phyloP scores from a whole-genome alignment of 2,329 filamentous ascomycete species.

The Aureobasidium sp. region DNA sequence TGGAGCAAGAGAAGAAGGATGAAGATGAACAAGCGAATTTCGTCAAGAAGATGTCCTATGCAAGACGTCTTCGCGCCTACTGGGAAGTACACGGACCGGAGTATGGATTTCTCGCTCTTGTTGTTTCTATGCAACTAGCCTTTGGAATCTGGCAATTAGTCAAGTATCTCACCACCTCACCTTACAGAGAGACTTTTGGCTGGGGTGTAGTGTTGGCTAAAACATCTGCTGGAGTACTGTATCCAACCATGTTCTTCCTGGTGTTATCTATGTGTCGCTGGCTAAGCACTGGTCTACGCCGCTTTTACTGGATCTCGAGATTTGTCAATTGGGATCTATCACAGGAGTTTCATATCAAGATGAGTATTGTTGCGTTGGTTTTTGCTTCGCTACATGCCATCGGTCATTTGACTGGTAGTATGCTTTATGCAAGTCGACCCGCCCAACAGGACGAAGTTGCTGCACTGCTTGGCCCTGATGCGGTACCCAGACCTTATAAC shows the following conservation, averaged over 20 bases:
- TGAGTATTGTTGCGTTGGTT: conserved; percentile 41
- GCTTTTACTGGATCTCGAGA: conserved; percentile 44
- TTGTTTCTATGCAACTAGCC: conserved; percentile 40
- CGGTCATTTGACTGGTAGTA: conserved; percentile 46
- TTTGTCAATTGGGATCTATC: conserved; percentile 51
- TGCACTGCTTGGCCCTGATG: conserved; percentile 35
- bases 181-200: conserved; percentile 44
- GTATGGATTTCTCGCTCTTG: conserved; percentile 41
- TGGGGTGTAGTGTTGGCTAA: conserved; percentile 51
- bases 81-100: conserved; percentile 49
- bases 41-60: conserved; percentile 30
- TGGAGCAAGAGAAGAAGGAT: conserved; percentile 46
- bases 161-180: conserved; percentile 39
- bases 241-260: conserved; percentile 51
- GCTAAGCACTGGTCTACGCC: conserved; percentile 44
- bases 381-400: conserved; percentile 47
- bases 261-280: conserved; percentile 51
- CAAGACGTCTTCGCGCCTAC: conserved; percentile 42
- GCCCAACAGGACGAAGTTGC: conserved; percentile 39
- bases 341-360: conserved; percentile 48
- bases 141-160: conserved; percentile 49
- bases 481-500: conserved; percentile 36
- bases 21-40: conserved; percentile 41
- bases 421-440: conserved; percentile 41
- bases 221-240: conserved; percentile 45